Evolutionary conservation across 306 rosid genomes (phyloP).

Genomic region (Heteromeles arbutifolia): DNA sequence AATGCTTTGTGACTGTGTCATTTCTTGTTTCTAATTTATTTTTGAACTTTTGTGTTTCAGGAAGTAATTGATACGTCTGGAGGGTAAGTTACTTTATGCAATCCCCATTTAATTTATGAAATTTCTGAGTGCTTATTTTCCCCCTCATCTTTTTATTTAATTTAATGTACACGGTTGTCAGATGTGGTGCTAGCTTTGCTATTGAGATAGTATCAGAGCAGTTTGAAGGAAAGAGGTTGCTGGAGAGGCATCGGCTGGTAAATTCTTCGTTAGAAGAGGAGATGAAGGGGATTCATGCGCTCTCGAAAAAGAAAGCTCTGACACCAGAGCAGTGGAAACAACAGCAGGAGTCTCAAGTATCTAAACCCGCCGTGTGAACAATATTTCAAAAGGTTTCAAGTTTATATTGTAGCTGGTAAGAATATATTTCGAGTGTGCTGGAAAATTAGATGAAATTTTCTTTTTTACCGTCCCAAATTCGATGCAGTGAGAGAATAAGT

Average conservation of each 20-base stretch:
- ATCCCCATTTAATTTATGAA: background rate
- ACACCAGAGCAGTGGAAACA: conserved; percentile 95
- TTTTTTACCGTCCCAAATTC: background rate
- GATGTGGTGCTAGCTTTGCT: conserved; percentile 81
- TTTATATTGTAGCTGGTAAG: background rate
- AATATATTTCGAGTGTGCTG: background rate
- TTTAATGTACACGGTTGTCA: conserved; percentile 16
- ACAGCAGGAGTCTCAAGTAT: conserved; percentile 50
- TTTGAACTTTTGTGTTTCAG: conserved; percentile 42
- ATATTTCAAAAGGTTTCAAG: background rate
- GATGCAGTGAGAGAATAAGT: background rate
- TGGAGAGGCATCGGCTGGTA: conserved; percentile 89
- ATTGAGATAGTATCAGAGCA: conserved; percentile 72
- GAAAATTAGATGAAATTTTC: background rate
- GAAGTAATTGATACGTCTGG: conserved; percentile 90
- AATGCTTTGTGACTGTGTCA: background rate
- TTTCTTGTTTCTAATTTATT: background rate
- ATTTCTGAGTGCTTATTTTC: background rate
- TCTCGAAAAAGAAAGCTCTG: conserved; percentile 77
- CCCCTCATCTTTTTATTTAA: background rate
- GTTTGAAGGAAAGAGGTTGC: conserved; percentile 81
- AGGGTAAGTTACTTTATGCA: conserved; percentile 49
- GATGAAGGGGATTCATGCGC: conserved; percentile 91
- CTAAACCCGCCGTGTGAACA: conserved; percentile 44
- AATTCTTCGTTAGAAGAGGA: conserved; percentile 73